These are phyloP conservation scores for Alternaria infectoria DNA, from an alignment of 2,329 filamentous ascomycete genomes.

Conservation along the genomic window DNA sequence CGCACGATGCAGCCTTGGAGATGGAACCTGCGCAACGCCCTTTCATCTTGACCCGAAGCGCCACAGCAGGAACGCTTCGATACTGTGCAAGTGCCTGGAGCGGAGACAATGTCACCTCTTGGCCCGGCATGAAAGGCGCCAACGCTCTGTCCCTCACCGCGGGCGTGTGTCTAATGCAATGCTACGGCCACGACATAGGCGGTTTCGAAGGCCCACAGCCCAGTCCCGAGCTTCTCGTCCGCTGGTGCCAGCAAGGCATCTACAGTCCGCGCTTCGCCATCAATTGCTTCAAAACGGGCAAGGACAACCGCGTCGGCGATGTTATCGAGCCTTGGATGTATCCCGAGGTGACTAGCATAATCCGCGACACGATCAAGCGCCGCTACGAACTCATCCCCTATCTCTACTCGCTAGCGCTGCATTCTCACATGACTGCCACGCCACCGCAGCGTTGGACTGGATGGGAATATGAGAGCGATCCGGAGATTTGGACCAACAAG, in stretches of 20 bases:
- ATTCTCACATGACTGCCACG: constrained; percentile 65
- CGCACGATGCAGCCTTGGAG: constrained; percentile 69
- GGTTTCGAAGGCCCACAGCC: constrained; percentile 78
- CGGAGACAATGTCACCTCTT: constrained; percentile 76
- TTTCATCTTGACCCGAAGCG: constrained; percentile 73
- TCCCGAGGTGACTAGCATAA: constrained; percentile 66
- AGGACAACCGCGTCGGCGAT: constrained; percentile 71
- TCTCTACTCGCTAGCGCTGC: constrained; percentile 69
- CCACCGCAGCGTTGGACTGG: constrained; percentile 76
- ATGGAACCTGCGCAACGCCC: constrained; percentile 65
- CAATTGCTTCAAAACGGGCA: constrained; percentile 78
- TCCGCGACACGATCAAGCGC: constrained; percentile 71
- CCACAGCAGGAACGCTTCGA: constrained; percentile 71
- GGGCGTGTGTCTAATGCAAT: constrained; percentile 71
- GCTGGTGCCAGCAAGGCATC: constrained; percentile 75
- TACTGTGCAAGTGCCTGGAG: constrained; percentile 77
- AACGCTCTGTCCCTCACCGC: constrained; percentile 73
- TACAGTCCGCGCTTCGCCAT: constrained; percentile 75
- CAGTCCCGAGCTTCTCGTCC: constrained; percentile 70
- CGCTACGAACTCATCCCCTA: constrained; percentile 76
- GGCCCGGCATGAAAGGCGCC: constrained; percentile 74
- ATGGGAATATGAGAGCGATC: constrained; percentile 73
- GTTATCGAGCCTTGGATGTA: constrained; percentile 84
- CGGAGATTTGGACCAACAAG: constrained; percentile 67
- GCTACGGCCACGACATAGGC: constrained; percentile 76